phyloP scores from a whole-genome alignment of 768 basidiomycete species.

The Scleroderma bovista region DNA sequence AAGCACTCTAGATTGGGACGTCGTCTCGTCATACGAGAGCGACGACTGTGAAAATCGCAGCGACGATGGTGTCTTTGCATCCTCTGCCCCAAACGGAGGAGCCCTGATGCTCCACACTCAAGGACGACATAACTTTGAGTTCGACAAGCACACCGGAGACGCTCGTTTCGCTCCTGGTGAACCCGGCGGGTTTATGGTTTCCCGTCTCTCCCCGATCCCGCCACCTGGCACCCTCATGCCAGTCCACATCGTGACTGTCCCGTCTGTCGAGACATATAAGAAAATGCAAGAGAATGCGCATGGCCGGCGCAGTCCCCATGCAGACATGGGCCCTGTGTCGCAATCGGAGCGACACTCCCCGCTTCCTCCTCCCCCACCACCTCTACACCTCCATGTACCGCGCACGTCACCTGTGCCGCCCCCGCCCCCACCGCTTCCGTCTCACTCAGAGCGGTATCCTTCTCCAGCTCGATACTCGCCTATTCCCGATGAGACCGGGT shows the following conservation, averaged over 20 bases:
- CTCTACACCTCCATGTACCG: neutral
- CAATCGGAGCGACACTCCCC: neutral
- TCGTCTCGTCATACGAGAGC: conserved; percentile 25
- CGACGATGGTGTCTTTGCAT: conserved; percentile 4
- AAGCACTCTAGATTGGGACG: conserved; percentile 22
- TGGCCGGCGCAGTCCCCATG: neutral
- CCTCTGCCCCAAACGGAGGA: conserved; percentile 5
- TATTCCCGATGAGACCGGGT: neutral
- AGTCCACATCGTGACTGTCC: conserved; percentile 11
- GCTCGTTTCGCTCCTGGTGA: conserved; percentile 4
- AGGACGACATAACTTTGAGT: conserved; percentile 1
- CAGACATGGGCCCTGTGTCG: neutral
- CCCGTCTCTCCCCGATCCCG: conserved; percentile 13
- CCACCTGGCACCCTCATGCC: conserved; percentile 25
- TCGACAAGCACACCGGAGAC: conserved; percentile 9
- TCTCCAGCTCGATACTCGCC: neutral
- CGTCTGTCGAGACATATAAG: conserved; percentile 11
- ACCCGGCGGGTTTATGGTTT: conserved; percentile 2
- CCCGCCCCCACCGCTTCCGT: neutral
- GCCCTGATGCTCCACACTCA: conserved; percentile 2
- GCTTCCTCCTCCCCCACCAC: neutral
- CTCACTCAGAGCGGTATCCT: neutral
- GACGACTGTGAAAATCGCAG: conserved; percentile 25
- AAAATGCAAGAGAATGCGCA: neutral
- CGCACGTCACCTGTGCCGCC: neutral